Evolutionary conservation across 805 yeast genomes (phyloP).

Genomic region (Suhomyces kilbournensis): DNA sequence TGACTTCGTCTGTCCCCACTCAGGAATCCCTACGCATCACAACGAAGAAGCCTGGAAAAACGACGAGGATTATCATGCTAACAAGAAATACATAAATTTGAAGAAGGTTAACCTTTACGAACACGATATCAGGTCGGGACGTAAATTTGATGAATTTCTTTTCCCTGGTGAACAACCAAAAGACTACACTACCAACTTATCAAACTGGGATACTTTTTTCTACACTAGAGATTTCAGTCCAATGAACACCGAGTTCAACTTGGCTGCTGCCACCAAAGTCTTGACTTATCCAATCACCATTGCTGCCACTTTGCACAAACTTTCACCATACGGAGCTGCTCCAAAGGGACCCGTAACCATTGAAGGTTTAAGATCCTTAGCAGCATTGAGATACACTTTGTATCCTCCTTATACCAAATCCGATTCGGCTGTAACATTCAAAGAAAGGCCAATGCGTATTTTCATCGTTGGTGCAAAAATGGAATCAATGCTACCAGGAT

Average conservation of each 20-base stretch:
- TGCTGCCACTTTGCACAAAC: slow-evolving; percentile 77
- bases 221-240: slow-evolving; percentile 91
- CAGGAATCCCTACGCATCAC: slow-evolving; percentile 97
- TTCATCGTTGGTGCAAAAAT: slow-evolving; percentile 90
- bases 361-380: slow-evolving; percentile 90
- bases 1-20: slow-evolving; percentile 82
- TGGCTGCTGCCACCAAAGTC: slow-evolving; percentile 94
- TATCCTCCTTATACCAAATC: slow-evolving; percentile 56
- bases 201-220: slow-evolving; percentile 89
- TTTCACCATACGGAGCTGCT: slow-evolving; percentile 75
- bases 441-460: slow-evolving; percentile 84
- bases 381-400: slow-evolving; percentile 87
- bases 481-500: slow-evolving; percentile 90
- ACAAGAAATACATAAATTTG: slow-evolving; percentile 66
- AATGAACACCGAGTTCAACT: slow-evolving; percentile 94
- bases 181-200: slow-evolving; percentile 73
- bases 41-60: slow-evolving; percentile 83
- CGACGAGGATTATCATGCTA: slow-evolving; percentile 68
- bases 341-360: slow-evolving; percentile 86
- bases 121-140: slow-evolving; percentile 90
- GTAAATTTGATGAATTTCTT: slow-evolving; percentile 93
- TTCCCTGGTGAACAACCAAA: slow-evolving; percentile 78
- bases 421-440: slow-evolving; percentile 52
- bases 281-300: slow-evolving; percentile 90
- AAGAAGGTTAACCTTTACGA: slow-evolving; percentile 89